These are phyloP conservation scores for Neobulgaria alba DNA, from an alignment of 2,329 filamentous ascomycete genomes.

Conservation along the genomic window DNA sequence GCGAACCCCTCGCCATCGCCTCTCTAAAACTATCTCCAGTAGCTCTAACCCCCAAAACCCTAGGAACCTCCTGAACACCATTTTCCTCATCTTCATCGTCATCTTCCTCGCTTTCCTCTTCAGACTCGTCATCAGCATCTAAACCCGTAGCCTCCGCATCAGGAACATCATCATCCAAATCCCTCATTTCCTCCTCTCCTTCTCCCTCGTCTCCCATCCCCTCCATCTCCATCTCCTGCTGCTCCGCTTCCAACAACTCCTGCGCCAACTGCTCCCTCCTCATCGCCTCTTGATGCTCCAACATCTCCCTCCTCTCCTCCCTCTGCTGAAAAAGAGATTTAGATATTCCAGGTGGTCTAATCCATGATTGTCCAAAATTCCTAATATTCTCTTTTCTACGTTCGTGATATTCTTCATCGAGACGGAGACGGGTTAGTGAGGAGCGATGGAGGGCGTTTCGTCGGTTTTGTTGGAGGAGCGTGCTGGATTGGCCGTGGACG, in stretches of 20 bases:
- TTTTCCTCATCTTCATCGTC: slow-evolving; percentile 32
- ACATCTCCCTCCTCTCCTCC: slow-evolving; percentile 81
- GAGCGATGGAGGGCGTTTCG: slow-evolving; percentile 43
- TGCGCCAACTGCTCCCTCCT: slow-evolving; percentile 61
- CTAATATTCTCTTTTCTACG: slow-evolving; percentile 73
- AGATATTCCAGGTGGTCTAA: slow-evolving; percentile 75
- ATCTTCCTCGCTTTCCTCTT: slow-evolving; percentile 31
- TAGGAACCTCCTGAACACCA: slow-evolving; percentile 32
- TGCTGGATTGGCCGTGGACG: slow-evolving; percentile 10
- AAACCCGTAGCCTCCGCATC: slow-evolving; percentile 40
- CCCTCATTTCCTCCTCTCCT: slow-evolving; percentile 41
- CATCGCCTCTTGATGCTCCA: slow-evolving; percentile 72
- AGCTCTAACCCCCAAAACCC: slow-evolving; percentile 29
- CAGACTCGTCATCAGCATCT: slow-evolving; percentile 35
- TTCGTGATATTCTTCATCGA: slow-evolving; percentile 70
- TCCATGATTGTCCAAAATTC: slow-evolving; percentile 83
- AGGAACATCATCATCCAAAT: slow-evolving; percentile 67
- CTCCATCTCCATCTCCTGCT: slow-evolving; percentile 32
- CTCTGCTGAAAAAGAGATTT: slow-evolving; percentile 88
- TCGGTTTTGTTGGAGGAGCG: slow-evolving; percentile 25
- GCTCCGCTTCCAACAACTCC: slow-evolving; percentile 65
- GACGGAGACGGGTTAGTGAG: slow-evolving; percentile 58
- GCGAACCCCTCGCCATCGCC: slow-evolving; percentile 44
- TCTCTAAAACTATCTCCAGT: slow-evolving; percentile 55
- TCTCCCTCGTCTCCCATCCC: slow-evolving; percentile 29